phyloP scores from a whole-genome alignment of 805 yeast genomes.

The Hanseniaspora mollemarum region DNA sequence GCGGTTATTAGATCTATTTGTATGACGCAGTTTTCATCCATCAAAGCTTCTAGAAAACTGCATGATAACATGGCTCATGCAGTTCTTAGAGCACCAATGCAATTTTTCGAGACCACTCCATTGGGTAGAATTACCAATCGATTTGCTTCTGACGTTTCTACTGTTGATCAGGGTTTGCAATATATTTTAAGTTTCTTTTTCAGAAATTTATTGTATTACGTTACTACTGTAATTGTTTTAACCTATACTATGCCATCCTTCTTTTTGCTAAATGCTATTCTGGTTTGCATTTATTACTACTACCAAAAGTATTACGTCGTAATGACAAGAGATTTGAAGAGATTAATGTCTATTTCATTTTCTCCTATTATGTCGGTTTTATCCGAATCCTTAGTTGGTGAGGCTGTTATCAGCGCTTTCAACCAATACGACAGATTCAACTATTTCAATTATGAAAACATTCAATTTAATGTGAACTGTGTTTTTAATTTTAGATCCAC shows the following conservation, averaged over 20 bases:
- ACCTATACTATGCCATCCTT: constrained; percentile 46
- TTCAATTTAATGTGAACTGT: constrained; percentile 40
- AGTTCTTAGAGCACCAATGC: constrained; percentile 50
- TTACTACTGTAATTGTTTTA: constrained; percentile 43
- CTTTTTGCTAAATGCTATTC: constrained; percentile 34
- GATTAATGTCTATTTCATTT: constrained; percentile 55
- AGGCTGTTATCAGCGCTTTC: constrained; percentile 67
- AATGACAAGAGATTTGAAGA: constrained; percentile 65
- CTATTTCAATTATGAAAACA: constrained; percentile 39
- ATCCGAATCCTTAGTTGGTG: constrained; percentile 70
- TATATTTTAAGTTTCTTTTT: constrained; percentile 41
- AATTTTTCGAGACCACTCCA: constrained; percentile 60
- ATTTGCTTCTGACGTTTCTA: constrained; percentile 51
- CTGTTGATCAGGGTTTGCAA: constrained; percentile 48
- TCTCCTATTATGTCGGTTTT: constrained; percentile 74
- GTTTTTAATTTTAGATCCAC: constrained; percentile 42
- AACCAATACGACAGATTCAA: constrained; percentile 54
- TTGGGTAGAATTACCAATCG: constrained; percentile 54
- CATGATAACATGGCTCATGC: constrained; percentile 48
- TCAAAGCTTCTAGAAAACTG: constrained; percentile 44
- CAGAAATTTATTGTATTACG: constrained; percentile 35
- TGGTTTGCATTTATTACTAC: constrained; percentile 49
- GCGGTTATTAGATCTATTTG: constrained; percentile 37
- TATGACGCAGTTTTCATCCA: constrained; percentile 43
- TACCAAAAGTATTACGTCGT: constrained; percentile 61